Evolutionary conservation across 441 rosid genomes (phyloP).

Genomic region (Sinapis alba): DNA sequence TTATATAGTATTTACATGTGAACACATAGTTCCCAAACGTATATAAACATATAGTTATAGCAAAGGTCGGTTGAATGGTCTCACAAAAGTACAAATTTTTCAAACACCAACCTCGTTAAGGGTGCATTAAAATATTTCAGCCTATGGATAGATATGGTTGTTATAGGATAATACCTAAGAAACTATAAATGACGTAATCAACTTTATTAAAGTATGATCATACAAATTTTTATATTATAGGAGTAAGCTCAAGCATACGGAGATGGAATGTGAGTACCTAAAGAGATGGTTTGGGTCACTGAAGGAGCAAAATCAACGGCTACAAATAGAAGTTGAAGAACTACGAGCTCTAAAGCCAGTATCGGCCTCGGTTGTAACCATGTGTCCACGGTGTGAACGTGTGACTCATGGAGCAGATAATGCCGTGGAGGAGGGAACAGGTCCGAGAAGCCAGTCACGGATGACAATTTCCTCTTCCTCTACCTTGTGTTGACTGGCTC

Average conservation of each 20-base stretch:
- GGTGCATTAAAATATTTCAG: background rate
- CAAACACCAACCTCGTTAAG: conserved; percentile 21
- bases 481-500: conserved; percentile 31
- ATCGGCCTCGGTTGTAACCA: conserved; percentile 62
- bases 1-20: conserved; percentile 27
- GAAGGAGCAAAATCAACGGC: conserved; percentile 76
- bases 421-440: conserved; percentile 34
- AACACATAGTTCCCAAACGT: conserved; percentile 23
- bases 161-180: conserved; percentile 5
- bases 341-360: conserved; percentile 60
- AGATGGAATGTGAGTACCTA: conserved; percentile 74
- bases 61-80: conserved; percentile 29
- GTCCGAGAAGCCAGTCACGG: conserved; percentile 20
- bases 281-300: conserved; percentile 79
- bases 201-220: conserved; percentile 7
- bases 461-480: conserved; percentile 40
- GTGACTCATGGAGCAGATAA: conserved; percentile 44
- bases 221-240: conserved; percentile 42
- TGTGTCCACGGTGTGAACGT: conserved; percentile 92
- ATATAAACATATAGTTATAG: background rate
- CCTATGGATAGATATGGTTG: background rate
- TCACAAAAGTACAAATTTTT: conserved; percentile 19
- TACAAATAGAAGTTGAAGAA: conserved; percentile 77
- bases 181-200: conserved; percentile 10
- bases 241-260: conserved; percentile 97